phyloP scores from a whole-genome alignment of 2,329 filamentous ascomycete genomes.

The Talaromyces amestolkiae region DNA sequence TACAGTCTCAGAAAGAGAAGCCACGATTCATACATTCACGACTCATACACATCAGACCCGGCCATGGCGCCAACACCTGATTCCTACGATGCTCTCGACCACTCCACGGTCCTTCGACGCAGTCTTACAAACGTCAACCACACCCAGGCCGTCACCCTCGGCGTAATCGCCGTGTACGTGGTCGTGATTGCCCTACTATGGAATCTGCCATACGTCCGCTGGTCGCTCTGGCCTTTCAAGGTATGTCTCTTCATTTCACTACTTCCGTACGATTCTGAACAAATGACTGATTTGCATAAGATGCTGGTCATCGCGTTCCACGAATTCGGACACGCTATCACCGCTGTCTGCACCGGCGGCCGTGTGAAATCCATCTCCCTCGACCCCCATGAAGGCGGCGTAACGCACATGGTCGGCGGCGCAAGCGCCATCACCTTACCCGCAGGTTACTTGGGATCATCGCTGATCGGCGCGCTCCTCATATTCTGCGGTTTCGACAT shows the following conservation, averaged over 20 bases:
- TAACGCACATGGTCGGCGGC: conserved; percentile 74
- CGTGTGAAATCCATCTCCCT: conserved; percentile 71
- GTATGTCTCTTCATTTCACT: conserved; percentile 40
- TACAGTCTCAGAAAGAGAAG: not conserved
- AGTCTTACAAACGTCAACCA: conserved; percentile 59
- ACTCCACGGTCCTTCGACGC: conserved; percentile 44
- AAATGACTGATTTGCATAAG: conserved; percentile 37
- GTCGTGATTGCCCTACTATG: conserved; percentile 73
- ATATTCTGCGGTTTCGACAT: conserved; percentile 81
- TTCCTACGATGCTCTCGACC: not conserved
- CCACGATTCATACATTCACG: not conserved
- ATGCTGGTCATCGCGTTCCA: conserved; percentile 84
- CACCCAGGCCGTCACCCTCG: conserved; percentile 69
- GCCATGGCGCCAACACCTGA: conserved; percentile 15
- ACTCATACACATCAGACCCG: no score
- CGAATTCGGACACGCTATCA: conserved; percentile 73
- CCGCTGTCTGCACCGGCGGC: conserved; percentile 69
- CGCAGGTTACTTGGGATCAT: conserved; percentile 74
- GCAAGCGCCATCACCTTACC: conserved; percentile 69
- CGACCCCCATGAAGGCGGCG: conserved; percentile 73
- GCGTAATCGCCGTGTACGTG: conserved; percentile 68
- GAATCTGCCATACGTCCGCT: conserved; percentile 75
- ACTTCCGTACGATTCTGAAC: not conserved
- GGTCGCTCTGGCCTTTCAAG: conserved; percentile 78
- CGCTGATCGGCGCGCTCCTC: conserved; percentile 71